Base-by-base conservation (phyloP, 2,329 filamentous ascomycete species). In the Mycogone perniciosa region DNA sequence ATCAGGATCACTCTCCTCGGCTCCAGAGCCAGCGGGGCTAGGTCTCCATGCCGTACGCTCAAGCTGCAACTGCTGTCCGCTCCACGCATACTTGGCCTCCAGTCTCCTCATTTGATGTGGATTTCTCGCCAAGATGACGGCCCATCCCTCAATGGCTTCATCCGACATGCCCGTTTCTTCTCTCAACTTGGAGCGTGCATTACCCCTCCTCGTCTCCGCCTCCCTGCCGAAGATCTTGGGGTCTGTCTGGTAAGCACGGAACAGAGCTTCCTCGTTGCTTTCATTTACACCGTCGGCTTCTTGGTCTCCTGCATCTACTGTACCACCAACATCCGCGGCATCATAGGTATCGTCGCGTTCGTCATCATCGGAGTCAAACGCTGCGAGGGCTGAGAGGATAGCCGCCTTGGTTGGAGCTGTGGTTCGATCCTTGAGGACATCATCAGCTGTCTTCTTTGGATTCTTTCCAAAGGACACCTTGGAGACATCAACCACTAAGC, bases 301-400 rank as follows among this genome's bases (percentile, higher is more conserved):
- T 46, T 81, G 79, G 34, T 78, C 75, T n/a, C 81, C 76, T 5
- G 79, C 74, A 13, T 96, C 90, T 3, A 96, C 84, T 0, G 88
- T 88, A 26, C 92, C 91, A 34, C 93, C 93, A 2, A 97, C 89
- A 62, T 97, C 93, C 45, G 84, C 89, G 2, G 85, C 82, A 61
- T 99, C 93, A 64, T 99, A 99, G 0, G 92, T 97, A 66, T 99
- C 93, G 66, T 99, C 93, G 34, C 90, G 82, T 71, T 99, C 93
- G 65, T 99, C 93, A 58, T 97, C 93, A 60, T 97, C 92, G 0
- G 85, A 86, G 69, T 97, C 91, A 59, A 97, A 96, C 1, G 86
- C 80, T 11, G 89, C 89, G 2, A 97, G 80, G 0, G 92, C 92
- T 3, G 91, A 88, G 27, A 96, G 72, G 59, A 96, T 96, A 8